Percentiles rank a stretch among this genome's conserved stretches.
These are phyloP conservation scores for Polytolypa hystricis DNA, from an alignment of 2,329 filamentous ascomycete species.

Conservation along the genomic window DNA sequence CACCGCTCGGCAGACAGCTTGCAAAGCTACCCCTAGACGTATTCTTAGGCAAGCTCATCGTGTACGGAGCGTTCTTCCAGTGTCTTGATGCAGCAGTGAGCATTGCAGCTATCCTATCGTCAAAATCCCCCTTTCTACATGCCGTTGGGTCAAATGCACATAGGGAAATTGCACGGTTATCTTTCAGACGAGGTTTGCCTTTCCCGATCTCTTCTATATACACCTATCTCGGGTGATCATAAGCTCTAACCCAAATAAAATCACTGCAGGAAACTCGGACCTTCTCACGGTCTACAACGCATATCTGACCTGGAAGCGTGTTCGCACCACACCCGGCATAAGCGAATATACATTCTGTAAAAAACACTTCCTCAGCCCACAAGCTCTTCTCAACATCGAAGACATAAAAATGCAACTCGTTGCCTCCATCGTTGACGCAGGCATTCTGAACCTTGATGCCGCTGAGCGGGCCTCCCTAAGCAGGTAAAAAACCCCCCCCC, in stretches of 20 bases:
- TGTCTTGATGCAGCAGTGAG: slow-evolving; percentile 88
- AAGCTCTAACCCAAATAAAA: slow-evolving; percentile 3
- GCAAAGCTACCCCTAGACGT: slow-evolving; percentile 86
- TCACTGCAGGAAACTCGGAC: slow-evolving; percentile 62
- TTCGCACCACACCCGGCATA: slow-evolving; percentile 57
- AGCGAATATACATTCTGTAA: slow-evolving; percentile 85
- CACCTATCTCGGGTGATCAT: background rate
- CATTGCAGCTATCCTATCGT: slow-evolving; percentile 83
- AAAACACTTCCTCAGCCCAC: slow-evolving; percentile 86
- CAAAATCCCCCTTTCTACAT: slow-evolving; percentile 85
- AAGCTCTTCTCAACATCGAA: slow-evolving; percentile 83
- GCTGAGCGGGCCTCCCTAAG: slow-evolving; percentile 61
- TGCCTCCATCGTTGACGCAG: slow-evolving; percentile 72
- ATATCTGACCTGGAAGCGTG: slow-evolving; percentile 76
- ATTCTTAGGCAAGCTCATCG: slow-evolving; percentile 84
- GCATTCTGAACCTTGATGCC: slow-evolving; percentile 63
- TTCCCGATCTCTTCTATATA: background rate
- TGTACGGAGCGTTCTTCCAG: slow-evolving; percentile 75
- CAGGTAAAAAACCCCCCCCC: slow-evolving; percentile 32
- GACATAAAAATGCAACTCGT: slow-evolving; percentile 89
- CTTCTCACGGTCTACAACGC: slow-evolving; percentile 89
- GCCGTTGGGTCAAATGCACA: slow-evolving; percentile 75
- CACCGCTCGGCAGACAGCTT: slow-evolving; percentile 73
- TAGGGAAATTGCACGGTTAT: slow-evolving; percentile 65
- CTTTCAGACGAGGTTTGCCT: slow-evolving; percentile 56